Evolutionary conservation across 305 asterid species (phyloP).

Genomic region (Nicotiana rustica): DNA sequence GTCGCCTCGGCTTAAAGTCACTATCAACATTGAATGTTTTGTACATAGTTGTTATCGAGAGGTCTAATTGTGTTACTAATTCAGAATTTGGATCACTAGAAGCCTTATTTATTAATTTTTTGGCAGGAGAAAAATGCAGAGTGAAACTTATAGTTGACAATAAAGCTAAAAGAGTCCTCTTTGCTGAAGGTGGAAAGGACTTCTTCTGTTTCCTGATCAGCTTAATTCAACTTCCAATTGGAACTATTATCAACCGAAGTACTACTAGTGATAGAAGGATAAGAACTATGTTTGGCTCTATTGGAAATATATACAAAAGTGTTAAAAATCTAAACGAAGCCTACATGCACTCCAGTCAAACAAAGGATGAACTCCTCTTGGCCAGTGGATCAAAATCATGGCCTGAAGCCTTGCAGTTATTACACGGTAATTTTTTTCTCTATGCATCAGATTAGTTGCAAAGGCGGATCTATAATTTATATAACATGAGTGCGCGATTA

Average conservation of each 20-base stretch:
- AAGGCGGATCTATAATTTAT: too few species aligned
- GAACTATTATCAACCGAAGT: conserved; percentile 34
- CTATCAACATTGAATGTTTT: too few species aligned
- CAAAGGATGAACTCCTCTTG: neutral
- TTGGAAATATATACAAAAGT: conserved; percentile 47
- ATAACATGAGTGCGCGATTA: too few species aligned
- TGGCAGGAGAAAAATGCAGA: conserved; percentile 19
- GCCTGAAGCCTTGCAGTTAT: neutral
- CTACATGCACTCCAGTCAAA: neutral
- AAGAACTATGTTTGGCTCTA: conserved; percentile 37
- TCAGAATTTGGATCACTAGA: neutral
- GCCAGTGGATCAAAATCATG: neutral
- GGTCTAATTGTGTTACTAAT: neutral
- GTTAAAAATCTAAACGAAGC: neutral
- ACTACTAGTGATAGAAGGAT: neutral
- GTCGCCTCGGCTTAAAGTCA: too few species aligned
- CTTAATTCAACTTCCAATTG: conserved; percentile 44
- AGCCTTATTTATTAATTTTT: neutral
- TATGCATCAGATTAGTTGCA: too few species aligned
- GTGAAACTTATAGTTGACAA: conserved; percentile 44
- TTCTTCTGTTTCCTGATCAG: conserved; percentile 52
- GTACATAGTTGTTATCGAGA: too few species aligned
- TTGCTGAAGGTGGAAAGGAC: conserved; percentile 45
- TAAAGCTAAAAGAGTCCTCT: conserved; percentile 35
- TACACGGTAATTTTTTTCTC: neutral